Conservation (phyloP, 768 basidiomycete species). For the Boletus edulis region DNA sequence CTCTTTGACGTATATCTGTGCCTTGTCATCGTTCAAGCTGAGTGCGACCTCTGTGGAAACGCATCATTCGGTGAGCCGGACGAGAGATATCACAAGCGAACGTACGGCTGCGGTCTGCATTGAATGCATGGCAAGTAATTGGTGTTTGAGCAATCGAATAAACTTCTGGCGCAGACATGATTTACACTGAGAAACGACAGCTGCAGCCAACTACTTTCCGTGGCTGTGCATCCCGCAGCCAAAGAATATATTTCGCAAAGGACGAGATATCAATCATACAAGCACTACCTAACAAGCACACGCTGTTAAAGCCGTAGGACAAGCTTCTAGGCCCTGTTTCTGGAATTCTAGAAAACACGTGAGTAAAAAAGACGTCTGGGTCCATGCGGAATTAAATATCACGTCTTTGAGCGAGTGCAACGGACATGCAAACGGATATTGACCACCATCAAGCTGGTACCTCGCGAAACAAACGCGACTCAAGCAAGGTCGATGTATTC, state of each 20-base stretch:
- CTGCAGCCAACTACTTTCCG: neutral
- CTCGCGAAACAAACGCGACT: conserved; percentile 8
- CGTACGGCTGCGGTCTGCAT: conserved; percentile 82
- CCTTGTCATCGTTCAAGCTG: conserved; percentile 87
- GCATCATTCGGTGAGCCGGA: conserved; percentile 7
- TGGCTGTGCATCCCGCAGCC: conserved; percentile 7
- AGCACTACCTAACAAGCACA: too few species aligned
- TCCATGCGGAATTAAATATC: too few species aligned
- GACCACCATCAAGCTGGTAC: neutral
- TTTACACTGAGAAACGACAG: neutral
- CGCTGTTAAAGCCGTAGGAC: too few species aligned
- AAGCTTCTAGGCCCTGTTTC: too few species aligned
- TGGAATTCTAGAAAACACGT: too few species aligned
- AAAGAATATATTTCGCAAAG: too few species aligned
- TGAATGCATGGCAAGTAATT: conserved; percentile 90
- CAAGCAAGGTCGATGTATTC: conserved; percentile 4
- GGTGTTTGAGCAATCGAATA: conserved; percentile 78
- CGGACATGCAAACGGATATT: neutral
- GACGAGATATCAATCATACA: too few species aligned
- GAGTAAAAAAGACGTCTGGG: too few species aligned
- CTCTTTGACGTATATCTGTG: conserved; percentile 70
- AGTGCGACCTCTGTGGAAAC: conserved; percentile 74
- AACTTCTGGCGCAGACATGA: conserved; percentile 73
- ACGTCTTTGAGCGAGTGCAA: neutral
- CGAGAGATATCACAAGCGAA: conserved; percentile 13